Evolutionary conservation across 1,284 basidiomycete species (phyloP).

Genomic region (Ustilago loliicola): DNA sequence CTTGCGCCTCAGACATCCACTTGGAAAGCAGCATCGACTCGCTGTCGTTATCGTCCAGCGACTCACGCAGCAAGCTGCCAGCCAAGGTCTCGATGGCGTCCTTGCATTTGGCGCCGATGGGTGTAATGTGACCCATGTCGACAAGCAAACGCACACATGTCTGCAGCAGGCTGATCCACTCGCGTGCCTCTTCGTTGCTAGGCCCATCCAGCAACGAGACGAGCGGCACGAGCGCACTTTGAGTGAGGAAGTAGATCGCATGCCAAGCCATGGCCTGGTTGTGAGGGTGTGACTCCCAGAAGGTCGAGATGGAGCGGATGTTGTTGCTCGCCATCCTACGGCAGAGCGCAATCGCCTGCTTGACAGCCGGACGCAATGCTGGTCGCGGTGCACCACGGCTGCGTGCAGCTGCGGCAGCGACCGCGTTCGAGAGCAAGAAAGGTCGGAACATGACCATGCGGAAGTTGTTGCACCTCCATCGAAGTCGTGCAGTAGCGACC

Average conservation of each 20-base stretch:
- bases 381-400: constrained; percentile 38
- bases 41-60: constrained; percentile 26
- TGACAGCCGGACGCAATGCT: constrained; percentile 43
- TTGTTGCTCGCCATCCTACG: constrained; percentile 50
- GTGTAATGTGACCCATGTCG: constrained; percentile 50
- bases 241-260: constrained; percentile 53
- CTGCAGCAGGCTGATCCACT: constrained; percentile 41
- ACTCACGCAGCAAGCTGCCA: constrained; percentile 27
- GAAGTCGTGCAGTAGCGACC: constrained; percentile 42
- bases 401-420: constrained; percentile 45
- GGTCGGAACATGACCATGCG: constrained; percentile 58
- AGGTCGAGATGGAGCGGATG: constrained; percentile 49
- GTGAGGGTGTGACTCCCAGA: constrained; percentile 54
- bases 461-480: constrained; percentile 57
- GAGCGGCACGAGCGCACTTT: constrained; percentile 52
- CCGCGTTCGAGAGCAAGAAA: constrained; percentile 50
- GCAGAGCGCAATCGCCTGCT: constrained; percentile 53
- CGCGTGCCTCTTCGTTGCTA: constrained; percentile 33
- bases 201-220: constrained; percentile 53
- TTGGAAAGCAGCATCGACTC: constrained; percentile 36
- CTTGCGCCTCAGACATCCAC: constrained; percentile 35
- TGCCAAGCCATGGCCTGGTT: constrained; percentile 58
- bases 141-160: constrained; percentile 45
- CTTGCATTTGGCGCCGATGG: constrained; percentile 54
- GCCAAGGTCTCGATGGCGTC: constrained; percentile 49